Evolutionary conservation across 352 stramenopile genomes (phyloP).

Genomic region (Pythium angustatum): DNA sequence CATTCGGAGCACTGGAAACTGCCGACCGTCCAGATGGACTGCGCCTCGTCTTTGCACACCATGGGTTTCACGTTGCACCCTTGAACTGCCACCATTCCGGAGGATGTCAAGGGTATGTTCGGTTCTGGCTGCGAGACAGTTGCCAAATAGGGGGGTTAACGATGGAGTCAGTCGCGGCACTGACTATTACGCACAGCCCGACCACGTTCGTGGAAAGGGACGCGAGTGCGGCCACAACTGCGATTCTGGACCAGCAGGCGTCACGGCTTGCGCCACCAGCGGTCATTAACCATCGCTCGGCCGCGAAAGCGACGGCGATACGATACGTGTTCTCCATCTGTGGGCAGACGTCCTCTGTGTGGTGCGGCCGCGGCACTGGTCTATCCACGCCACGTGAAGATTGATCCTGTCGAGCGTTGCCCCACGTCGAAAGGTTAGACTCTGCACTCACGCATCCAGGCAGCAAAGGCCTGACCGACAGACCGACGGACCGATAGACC

Average conservation of each 20-base stretch:
- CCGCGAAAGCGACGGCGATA: background rate
- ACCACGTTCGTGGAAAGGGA: conserved; percentile 21
- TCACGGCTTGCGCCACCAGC: too few species aligned
- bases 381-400: background rate
- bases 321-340: too few species aligned
- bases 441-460: background rate
- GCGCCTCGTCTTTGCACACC: background rate
- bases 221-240: background rate
- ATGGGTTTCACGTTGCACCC: background rate
- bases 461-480: background rate
- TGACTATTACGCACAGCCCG: background rate
- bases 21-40: conserved; percentile 10
- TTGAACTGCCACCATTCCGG: background rate
- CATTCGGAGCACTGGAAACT: conserved; percentile 15
- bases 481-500: too few species aligned
- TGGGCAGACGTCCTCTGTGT: background rate
- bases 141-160: background rate
- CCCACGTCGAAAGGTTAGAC: too few species aligned
- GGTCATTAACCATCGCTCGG: background rate
- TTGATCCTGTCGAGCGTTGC: too few species aligned
- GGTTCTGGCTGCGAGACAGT: background rate
- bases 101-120: too few species aligned
- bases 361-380: too few species aligned
- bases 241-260: conserved; percentile 4
- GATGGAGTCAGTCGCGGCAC: conserved; percentile 11